Evolutionary conservation across 208 protist species (phyloP).

Genomic region (Wallacemonas collosoma): DNA sequence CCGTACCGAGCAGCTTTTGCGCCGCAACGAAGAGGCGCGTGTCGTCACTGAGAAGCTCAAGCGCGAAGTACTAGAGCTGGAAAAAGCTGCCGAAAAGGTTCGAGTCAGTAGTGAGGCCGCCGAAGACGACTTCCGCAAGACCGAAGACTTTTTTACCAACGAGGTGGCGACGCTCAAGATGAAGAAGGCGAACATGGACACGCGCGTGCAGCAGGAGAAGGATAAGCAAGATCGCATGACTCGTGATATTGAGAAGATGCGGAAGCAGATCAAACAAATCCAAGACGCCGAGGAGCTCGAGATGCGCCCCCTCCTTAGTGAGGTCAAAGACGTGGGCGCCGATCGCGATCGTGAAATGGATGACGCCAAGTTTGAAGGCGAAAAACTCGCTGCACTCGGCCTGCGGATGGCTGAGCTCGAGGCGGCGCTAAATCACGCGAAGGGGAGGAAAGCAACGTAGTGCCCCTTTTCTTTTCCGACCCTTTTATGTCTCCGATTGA

Average conservation of each 20-base stretch:
- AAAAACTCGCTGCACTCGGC: constrained; percentile 65
- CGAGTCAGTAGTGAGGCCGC: constrained; percentile 44
- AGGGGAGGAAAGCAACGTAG: constrained; percentile 15
- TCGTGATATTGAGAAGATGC: constrained; percentile 82
- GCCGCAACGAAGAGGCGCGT: constrained; percentile 79
- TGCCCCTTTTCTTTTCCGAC: constrained; percentile 2
- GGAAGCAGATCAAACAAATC: constrained; percentile 75
- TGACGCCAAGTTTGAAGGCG: constrained; percentile 77
- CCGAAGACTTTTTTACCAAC: constrained; percentile 69
- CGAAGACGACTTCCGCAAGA: constrained; percentile 54
- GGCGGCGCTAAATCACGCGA: constrained; percentile 30
- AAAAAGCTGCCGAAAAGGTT: constrained; percentile 52
- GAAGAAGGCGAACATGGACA: constrained; percentile 72
- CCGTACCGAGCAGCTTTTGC: constrained; percentile 83
- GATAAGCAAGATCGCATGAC: constrained; percentile 61
- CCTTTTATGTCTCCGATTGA: not conserved
- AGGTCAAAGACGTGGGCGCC: constrained; percentile 45
- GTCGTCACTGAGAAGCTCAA: constrained; percentile 77
- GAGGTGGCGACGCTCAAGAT: constrained; percentile 51
- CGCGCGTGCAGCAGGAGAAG: constrained; percentile 82
- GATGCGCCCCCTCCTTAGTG: constrained; percentile 56
- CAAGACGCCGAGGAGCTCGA: constrained; percentile 70
- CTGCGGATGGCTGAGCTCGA: constrained; percentile 78
- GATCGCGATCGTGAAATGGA: constrained; percentile 67
- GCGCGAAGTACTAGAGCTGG: constrained; percentile 72